Base-by-base conservation (phyloP, 139 green algal genomes). In the Chlamydomonas incerta region DNA sequence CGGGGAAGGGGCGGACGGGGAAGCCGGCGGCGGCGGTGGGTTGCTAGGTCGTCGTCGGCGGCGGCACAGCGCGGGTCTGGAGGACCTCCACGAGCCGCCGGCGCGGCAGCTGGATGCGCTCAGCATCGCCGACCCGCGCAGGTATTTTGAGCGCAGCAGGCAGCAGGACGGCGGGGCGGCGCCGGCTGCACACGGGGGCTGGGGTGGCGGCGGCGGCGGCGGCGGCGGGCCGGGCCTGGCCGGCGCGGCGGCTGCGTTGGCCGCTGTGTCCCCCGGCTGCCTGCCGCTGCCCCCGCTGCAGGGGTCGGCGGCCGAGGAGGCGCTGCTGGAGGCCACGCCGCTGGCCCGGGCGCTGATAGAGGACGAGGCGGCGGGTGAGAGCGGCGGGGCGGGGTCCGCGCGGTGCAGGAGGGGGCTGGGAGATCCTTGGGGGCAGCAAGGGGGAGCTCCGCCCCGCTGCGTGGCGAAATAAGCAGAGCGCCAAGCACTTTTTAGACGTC, bases 121-220 rank as follows among this genome's bases (percentile, higher is more conserved):
- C 35, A 71, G 68, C 67, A 86, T 86, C 50, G 69, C 80, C 29
- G 80, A 86, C 80, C 80, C 80, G 47, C 80, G 80, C 33, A 21
- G 80, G 4, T 86, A 86, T 52, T 86, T 86, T 31, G 80, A 84
- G 65, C 65, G 77, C 46, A 50, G 41, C 41, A 50, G 41, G 8
- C 41, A 50, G 41, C 41, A 50, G 41, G 41, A 50, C 41, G 13
- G 23, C 6, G 57, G 74, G 57, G 34, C 67, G 33, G 67, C 33
- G 33, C 3, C 31, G 33, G 18, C 4, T 17, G 34, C 11, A 20
- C 20, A 5, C 20, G 68, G 62, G 3, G 62, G 60, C 35, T 62
- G 20, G 55, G 55, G 26, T 8, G n/a, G 14, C 29, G 72, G 50
- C 34, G 2, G n/a, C 13, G 29, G 15, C n/a, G 72, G 29, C 50